Evolutionary conservation across 2,329 filamentous ascomycete genomes (phyloP).

Genomic region (Penicillium paneum): DNA sequence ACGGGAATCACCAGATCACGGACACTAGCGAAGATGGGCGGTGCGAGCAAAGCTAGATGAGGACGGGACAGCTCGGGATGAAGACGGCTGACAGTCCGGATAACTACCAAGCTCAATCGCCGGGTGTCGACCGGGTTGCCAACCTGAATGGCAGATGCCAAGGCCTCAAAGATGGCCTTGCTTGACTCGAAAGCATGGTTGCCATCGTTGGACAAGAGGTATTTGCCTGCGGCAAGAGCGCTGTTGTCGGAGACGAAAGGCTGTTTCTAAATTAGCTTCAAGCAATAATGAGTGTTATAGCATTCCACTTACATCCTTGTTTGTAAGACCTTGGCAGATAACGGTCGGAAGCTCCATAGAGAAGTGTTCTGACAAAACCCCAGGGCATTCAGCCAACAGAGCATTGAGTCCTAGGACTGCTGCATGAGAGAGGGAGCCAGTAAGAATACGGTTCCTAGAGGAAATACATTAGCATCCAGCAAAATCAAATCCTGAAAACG

Average conservation of each 20-base stretch:
- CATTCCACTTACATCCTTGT: constrained; percentile 64
- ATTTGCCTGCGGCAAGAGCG: constrained; percentile 87
- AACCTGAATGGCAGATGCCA: constrained; percentile 72
- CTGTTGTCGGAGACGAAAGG: constrained; percentile 84
- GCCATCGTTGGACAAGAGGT: constrained; percentile 63
- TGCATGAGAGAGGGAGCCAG: constrained; percentile 68
- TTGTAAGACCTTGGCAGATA: constrained; percentile 74
- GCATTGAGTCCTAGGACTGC: constrained; percentile 87
- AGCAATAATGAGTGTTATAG: not conserved
- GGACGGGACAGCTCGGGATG: constrained; percentile 78
- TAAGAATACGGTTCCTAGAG: constrained; percentile 72
- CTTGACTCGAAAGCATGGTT: constrained; percentile 68
- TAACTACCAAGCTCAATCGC: constrained; percentile 78
- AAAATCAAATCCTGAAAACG: not conserved
- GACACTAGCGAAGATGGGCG: constrained; percentile 82
- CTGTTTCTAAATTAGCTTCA: constrained; percentile 42
- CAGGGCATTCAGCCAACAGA: constrained; percentile 75
- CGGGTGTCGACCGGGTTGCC: constrained; percentile 78
- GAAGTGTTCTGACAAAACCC: constrained; percentile 65
- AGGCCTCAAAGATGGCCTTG: constrained; percentile 74
- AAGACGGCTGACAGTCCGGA: constrained; percentile 77
- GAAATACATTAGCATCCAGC: constrained; percentile 28
- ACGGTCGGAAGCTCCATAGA: constrained; percentile 71
- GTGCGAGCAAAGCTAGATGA: constrained; percentile 74
- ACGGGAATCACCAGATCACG: constrained; percentile 90